Base-by-base conservation (phyloP, 768 basidiomycete genomes). In the Hypholoma fasciculare region DNA sequence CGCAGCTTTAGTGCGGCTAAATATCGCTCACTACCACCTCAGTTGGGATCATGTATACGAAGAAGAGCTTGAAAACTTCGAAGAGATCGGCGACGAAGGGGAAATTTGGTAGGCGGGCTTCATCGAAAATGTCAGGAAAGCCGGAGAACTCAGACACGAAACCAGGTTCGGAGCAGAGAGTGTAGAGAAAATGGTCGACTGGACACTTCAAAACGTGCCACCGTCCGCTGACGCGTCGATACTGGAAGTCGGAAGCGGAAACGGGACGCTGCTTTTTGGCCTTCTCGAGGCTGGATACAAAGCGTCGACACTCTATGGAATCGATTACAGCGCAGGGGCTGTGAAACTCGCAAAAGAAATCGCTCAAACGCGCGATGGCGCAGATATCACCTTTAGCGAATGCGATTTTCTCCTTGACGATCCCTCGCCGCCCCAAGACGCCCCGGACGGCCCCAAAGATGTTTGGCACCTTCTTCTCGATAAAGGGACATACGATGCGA, bases 401-500 rank as follows among this genome's bases (percentile, higher is more conserved):
- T 87, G 86, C 65, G 86, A 94, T 72, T 90, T 94, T 64, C 71
- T 94, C 38, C 68, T 74, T 9, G 77, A 84, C 4, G 77, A 79
- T 39, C 85, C 87, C 1, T 73, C 75, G 12, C 37, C 50, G 2
- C 65, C 77, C 20, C 53, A 70, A 9, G 52, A 61, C 17, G 68
- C 65, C 52, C 56, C 61, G 60, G 52, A 55, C 38, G 62, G 48
- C 14, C 63, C 14, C 39, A 58, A 67, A 9, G 72, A 67, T 47
- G 63, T 63, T 36, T 94, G 92, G 92, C 89, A 92, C 66, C 72
- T 93, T 6, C 67, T 94, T 14, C 67, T 94, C 56, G 92, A 94
- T 72, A 94, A 94, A 69, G 92, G 92, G n/a, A 94, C 92, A 0
- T 92, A 85, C 65, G 92, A 94, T 65, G 91, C 92, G 5, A 92